Base-by-base conservation (phyloP, 83 land plant genomes). In the Thuja plicata region DNA sequence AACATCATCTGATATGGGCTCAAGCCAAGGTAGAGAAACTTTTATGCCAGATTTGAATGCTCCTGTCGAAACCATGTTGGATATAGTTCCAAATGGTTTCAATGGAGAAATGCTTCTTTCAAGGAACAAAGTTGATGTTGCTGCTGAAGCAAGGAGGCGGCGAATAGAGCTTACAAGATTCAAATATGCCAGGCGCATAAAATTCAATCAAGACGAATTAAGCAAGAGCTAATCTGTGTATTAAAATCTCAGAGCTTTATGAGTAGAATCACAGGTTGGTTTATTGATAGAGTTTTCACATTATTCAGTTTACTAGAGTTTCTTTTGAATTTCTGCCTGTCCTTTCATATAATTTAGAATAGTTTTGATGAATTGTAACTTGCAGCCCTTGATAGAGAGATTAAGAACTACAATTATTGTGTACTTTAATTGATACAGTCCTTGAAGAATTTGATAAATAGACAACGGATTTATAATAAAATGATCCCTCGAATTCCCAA, bases 61-160 rank as follows among this genome's bases (percentile, higher is more conserved):
- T 41, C 83, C 48, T 38, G 41, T 6, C 19, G 83, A 80, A 80
- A 21, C 83, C 24, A 15, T 40, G 46, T 21, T 24, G 19, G 83
- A 40, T 41, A 21, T 24, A 80, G 48, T 80, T 38, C 48, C 83
- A 80, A 80, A 80, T 41, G 11, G 43, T 80, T 80, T 80, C 8
- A 3, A 41, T 38, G 83, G 41, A 19, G 46, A 80, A 80, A 40
- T 21, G 83, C 46, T 80, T 80, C 27, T 41, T 80, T 19, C 83
- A 40, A 80, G 21, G 10, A 40, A 41, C 48, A 80, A 40, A 24
- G 83, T 41, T 80, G 83, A 21, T 38, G 24, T 79, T 79, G 83
- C 83, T 19, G 83, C 48, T 19, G 83, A 80, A 80, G 83, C 83
- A 80, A 40, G 83, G 27, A 80, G 46, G 50, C 50, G 50, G 48